These are phyloP conservation scores for Leccinum fallax DNA, from an alignment of 1,284 basidiomycete species.

Conservation along the genomic window DNA sequence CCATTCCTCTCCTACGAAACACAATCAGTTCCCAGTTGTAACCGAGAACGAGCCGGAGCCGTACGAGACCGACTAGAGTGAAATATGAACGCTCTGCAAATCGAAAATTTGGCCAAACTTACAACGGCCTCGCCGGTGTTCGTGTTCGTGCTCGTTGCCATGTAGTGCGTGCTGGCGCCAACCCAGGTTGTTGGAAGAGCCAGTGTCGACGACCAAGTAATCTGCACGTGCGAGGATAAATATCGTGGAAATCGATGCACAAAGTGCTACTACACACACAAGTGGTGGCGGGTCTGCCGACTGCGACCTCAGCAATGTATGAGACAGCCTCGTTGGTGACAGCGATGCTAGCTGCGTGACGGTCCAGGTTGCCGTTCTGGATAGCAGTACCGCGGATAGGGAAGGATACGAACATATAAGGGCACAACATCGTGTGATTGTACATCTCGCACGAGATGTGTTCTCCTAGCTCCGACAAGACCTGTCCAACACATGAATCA, in stretches of 20 bases:
- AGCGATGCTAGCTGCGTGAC: conserved; percentile 37
- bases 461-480: no score
- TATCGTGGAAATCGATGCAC: background rate
- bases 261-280: conserved; percentile 40
- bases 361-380: conserved; percentile 36
- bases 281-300: conserved; percentile 59
- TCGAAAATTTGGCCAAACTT: conserved; percentile 21
- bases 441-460: no score
- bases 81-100: conserved; percentile 2
- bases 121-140: conserved; percentile 48
- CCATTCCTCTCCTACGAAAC: conserved; percentile 26
- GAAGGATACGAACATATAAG: no score
- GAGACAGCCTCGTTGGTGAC: conserved; percentile 51
- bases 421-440: no score
- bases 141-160: conserved; percentile 49
- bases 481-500: no score
- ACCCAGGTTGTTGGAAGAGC: conserved; percentile 66
- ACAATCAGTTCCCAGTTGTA: conserved; percentile 5
- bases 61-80: conserved; percentile 36
- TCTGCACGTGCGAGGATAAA: conserved; percentile 19
- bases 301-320: conserved; percentile 56
- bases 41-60: conserved; percentile 31
- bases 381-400: conserved; percentile 36
- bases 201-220: conserved; percentile 31
- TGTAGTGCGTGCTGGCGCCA: conserved; percentile 52